These are phyloP conservation scores for Fusarium sp. DNA, from an alignment of 2,329 filamentous ascomycete species.

Conservation along the genomic window DNA sequence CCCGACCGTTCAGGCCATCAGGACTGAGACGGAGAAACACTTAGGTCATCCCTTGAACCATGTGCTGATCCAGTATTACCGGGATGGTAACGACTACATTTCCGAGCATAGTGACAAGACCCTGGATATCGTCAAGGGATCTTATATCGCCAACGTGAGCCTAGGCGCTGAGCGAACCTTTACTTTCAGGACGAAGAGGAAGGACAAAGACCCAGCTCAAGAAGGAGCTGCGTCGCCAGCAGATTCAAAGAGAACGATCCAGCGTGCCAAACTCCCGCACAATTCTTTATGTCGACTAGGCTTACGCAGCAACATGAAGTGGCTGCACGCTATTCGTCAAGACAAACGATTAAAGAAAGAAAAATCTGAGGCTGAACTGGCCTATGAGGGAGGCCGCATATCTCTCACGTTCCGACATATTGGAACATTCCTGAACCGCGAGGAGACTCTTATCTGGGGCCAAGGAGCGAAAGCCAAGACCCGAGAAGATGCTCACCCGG, in stretches of 20 bases:
- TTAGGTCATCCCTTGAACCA: slow-evolving; percentile 89
- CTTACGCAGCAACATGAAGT: slow-evolving; percentile 81
- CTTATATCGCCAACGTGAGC: slow-evolving; percentile 91
- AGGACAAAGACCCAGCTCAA: slow-evolving; percentile 54
- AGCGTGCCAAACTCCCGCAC: slow-evolving; percentile 81
- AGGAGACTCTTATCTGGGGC: slow-evolving; percentile 83
- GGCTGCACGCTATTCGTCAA: slow-evolving; percentile 91
- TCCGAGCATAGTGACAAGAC: slow-evolving; percentile 98
- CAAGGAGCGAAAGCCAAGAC: slow-evolving; percentile 84
- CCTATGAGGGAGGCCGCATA: slow-evolving; percentile 81
- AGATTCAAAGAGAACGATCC: slow-evolving; percentile 60
- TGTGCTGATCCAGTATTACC: slow-evolving; percentile 91
- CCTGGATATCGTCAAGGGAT: slow-evolving; percentile 83
- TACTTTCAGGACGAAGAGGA: slow-evolving; percentile 85
- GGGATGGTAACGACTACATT: slow-evolving; percentile 89
- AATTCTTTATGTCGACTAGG: slow-evolving; percentile 91
- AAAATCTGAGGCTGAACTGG: slow-evolving; percentile 76
- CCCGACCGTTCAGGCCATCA: slow-evolving; percentile 75
- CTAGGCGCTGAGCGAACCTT: slow-evolving; percentile 93
- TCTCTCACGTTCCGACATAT: slow-evolving; percentile 92
- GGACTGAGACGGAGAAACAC: slow-evolving; percentile 73
- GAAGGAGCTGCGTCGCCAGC: slow-evolving; percentile 19
- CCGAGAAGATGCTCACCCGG: slow-evolving; percentile 65
- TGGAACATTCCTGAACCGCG: slow-evolving; percentile 79
- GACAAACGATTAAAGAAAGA: slow-evolving; percentile 80